Evolutionary conservation across 805 yeast species (phyloP).

Genomic region (Ogataea wickerhamii): DNA sequence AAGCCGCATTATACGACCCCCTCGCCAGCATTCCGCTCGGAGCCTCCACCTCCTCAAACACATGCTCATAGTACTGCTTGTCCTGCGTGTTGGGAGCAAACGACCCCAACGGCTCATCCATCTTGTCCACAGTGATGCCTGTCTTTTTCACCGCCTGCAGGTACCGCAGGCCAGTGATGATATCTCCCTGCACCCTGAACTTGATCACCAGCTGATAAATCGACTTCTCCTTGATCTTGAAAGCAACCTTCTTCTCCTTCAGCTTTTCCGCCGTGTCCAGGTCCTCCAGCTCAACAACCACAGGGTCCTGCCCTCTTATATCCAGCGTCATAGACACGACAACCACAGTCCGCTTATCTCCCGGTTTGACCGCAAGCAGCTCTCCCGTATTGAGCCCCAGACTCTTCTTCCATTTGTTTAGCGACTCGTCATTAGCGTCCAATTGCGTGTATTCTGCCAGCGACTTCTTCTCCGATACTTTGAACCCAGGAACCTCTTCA

Average conservation of each 20-base stretch:
- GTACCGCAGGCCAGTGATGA: slow-evolving; percentile 86
- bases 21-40: slow-evolving; percentile 88
- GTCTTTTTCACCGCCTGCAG: slow-evolving; percentile 81
- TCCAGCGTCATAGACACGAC: slow-evolving; percentile 69
- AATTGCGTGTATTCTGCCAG: slow-evolving; percentile 76
- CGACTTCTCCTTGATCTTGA: slow-evolving; percentile 75
- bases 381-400: slow-evolving; percentile 65
- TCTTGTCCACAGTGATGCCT: slow-evolving; percentile 81
- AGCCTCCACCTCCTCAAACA: slow-evolving; percentile 77
- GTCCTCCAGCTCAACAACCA: slow-evolving; percentile 60
- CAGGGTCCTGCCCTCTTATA: slow-evolving; percentile 65
- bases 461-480: slow-evolving; percentile 67
- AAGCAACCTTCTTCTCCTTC: slow-evolving; percentile 52
- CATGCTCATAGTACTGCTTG: slow-evolving; percentile 71
- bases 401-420: slow-evolving; percentile 88
- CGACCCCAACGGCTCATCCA: slow-evolving; percentile 86
- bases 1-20: slow-evolving; percentile 76
- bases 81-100: slow-evolving; percentile 84
- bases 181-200: slow-evolving; percentile 78
- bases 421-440: slow-evolving; percentile 87
- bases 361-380: slow-evolving; percentile 61
- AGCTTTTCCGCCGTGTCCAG: slow-evolving; percentile 55
- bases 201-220: slow-evolving; percentile 67
- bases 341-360: slow-evolving; percentile 75
- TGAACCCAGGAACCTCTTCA: slow-evolving; percentile 61